A percentile compares a stretch with the other conserved stretches of the same genome.
Evolutionary conservation across 306 rosid species (phyloP).

Genomic region (Ormosia emarginata): DNA sequence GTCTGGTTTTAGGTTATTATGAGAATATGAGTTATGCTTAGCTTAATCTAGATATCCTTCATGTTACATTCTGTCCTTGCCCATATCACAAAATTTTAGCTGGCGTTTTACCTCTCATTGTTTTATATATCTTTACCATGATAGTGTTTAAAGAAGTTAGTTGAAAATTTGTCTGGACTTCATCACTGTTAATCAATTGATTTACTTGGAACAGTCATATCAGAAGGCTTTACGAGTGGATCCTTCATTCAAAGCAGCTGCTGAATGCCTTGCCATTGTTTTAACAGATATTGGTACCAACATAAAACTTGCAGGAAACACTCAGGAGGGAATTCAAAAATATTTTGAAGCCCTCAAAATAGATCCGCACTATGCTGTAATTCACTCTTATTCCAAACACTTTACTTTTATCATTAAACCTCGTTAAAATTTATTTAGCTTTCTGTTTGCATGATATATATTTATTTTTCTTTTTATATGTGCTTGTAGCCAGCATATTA

Average conservation of each 20-base stretch:
- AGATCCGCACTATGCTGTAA: constrained; percentile 95
- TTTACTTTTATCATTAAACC: background rate
- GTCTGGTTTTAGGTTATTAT: background rate
- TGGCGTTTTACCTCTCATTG: background rate
- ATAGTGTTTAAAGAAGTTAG: constrained; percentile 7
- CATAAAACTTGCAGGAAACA: constrained; percentile 93
- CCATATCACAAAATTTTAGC: background rate
- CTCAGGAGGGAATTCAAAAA: constrained; percentile 96
- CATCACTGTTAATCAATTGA: background rate
- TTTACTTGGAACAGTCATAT: constrained; percentile 78
- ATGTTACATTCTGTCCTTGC: constrained; percentile 8
- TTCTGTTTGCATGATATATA: background rate
- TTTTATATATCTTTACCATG: background rate
- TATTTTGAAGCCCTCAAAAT: constrained; percentile 92
- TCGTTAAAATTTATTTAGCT: background rate
- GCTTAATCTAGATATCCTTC: background rate
- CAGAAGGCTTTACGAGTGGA: constrained; percentile 85
- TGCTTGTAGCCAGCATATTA: constrained; percentile 90
- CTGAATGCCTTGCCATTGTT: constrained; percentile 95
- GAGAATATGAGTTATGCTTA: background rate
- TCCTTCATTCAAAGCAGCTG: constrained; percentile 80
- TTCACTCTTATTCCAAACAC: constrained; percentile 19
- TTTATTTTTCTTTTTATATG: constrained; percentile 10
- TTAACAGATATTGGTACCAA: constrained; percentile 98
- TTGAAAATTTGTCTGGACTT: background rate